Percentiles rank a stretch among this genome's conserved stretches.
These are phyloP conservation scores for Aureobasidium sp. DNA, from an alignment of 2,329 filamentous ascomycete genomes.

Conservation along the genomic window DNA sequence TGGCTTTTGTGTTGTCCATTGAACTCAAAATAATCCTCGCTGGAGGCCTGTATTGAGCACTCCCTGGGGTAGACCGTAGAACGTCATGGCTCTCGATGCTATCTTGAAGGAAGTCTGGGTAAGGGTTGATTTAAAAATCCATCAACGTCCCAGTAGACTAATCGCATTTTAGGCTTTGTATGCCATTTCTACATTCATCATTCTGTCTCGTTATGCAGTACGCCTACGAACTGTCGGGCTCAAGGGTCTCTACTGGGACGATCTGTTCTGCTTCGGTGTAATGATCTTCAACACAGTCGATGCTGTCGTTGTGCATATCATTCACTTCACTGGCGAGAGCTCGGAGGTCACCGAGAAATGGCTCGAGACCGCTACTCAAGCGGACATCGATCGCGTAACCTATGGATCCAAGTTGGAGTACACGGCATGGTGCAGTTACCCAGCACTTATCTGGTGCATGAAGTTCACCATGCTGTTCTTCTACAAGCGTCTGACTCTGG, in stretches of 20 bases:
- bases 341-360: conserved; percentile 20
- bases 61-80: neutral
- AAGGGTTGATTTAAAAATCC: neutral
- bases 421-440: conserved; percentile 35
- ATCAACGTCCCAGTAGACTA: neutral
- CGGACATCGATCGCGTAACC: conserved; percentile 24
- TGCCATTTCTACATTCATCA: conserved; percentile 18
- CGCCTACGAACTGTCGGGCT: conserved; percentile 32
- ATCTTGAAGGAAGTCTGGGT: conserved; percentile 13
- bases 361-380: conserved; percentile 21
- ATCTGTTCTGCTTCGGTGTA: conserved; percentile 24
- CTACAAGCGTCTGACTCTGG: conserved; percentile 28
- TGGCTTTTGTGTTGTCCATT: neutral
- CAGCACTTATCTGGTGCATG: conserved; percentile 30
- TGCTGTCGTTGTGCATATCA: conserved; percentile 29
- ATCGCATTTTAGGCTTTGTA: neutral
- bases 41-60: neutral
- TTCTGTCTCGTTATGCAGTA: conserved; percentile 29
- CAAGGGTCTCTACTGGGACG: conserved; percentile 33
- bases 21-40: neutral
- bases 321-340: conserved; percentile 27
- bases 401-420: conserved; percentile 33
- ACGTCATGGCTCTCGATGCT: conserved; percentile 2
- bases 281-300: conserved; percentile 29
- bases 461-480: conserved; percentile 27